Evolutionary conservation across 352 stramenopile species (phyloP).

Genomic region (Pythium coloratum): DNA sequence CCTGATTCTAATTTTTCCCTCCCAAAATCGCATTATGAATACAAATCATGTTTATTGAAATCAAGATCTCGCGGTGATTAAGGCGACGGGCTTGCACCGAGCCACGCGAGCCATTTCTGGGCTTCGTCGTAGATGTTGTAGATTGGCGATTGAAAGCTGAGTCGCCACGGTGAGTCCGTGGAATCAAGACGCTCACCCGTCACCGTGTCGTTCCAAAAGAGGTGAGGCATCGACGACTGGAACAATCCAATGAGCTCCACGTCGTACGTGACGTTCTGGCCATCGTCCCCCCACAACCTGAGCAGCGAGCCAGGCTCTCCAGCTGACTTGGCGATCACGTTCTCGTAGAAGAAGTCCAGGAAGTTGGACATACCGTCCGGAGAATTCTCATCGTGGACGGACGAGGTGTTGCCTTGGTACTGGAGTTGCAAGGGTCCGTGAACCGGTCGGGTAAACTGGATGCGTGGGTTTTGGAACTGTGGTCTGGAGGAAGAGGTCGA

Average conservation of each 20-base stretch:
- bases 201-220: neutral
- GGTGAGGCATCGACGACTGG: neutral
- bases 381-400: neutral
- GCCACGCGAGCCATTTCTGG: constrained; percentile 17
- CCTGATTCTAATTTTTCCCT: too few relatives aligned
- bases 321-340: neutral
- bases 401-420: neutral
- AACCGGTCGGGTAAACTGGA: constrained; percentile 1
- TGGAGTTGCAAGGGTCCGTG: neutral
- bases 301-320: neutral
- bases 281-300: neutral
- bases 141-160: constrained; percentile 15
- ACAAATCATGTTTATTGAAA: too few relatives aligned
- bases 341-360: constrained; percentile 12
- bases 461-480: neutral
- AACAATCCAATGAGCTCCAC: constrained; percentile 12
- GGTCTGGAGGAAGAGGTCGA: neutral
- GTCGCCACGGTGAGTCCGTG: constrained; percentile 15
- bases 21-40: too few relatives aligned
- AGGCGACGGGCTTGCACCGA: neutral
- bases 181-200: neutral
- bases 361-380: constrained; percentile 1
- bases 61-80: neutral
- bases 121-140: constrained; percentile 12
- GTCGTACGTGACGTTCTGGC: constrained; percentile 3